phyloP scores from a whole-genome alignment of 2,329 filamentous ascomycete species.

The Aspergillus uvarum region DNA sequence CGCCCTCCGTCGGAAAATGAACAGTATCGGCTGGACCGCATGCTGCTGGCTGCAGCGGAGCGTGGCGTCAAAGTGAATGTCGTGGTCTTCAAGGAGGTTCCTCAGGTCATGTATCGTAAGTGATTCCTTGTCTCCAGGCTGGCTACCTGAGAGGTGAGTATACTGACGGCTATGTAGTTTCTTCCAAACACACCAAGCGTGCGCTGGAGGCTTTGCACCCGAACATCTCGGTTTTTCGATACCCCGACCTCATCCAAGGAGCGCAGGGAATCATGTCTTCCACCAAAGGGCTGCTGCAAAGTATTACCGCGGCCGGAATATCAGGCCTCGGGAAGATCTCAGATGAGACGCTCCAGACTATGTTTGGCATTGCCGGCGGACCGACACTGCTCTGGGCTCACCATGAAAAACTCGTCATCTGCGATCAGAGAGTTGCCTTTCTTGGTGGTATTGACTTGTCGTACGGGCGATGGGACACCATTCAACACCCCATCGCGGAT shows the following conservation, averaged over 20 bases:
- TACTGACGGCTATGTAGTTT: slow-evolving; percentile 44
- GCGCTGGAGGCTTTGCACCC: slow-evolving; percentile 72
- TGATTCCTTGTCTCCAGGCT: slow-evolving; percentile 22
- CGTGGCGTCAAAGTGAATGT: slow-evolving; percentile 81
- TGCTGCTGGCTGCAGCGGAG: slow-evolving; percentile 74
- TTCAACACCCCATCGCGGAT: slow-evolving; percentile 81
- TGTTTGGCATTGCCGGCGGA: slow-evolving; percentile 80
- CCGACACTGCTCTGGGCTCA: slow-evolving; percentile 90
- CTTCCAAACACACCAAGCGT: slow-evolving; percentile 74
- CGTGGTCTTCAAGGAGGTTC: slow-evolving; percentile 90
- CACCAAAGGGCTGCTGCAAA: slow-evolving; percentile 56
- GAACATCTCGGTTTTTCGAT: slow-evolving; percentile 85
- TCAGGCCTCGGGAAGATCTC: slow-evolving; percentile 60
- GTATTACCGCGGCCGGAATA: slow-evolving; percentile 57
- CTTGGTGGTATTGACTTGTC: slow-evolving; percentile 90
- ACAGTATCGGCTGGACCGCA: slow-evolving; percentile 74
- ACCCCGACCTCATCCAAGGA: slow-evolving; percentile 82
- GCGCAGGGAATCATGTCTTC: slow-evolving; percentile 64
- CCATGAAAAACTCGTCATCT: slow-evolving; percentile 83
- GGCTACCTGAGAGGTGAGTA: too few relatives aligned
- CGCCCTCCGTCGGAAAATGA: slow-evolving; percentile 79
- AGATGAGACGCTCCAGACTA: slow-evolving; percentile 68
- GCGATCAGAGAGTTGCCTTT: slow-evolving; percentile 80
- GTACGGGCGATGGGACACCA: slow-evolving; percentile 86
- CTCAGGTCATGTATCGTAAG: slow-evolving; percentile 75